Base-by-base conservation (phyloP, 2,329 filamentous ascomycete genomes). In the Acarospora socialis region DNA sequence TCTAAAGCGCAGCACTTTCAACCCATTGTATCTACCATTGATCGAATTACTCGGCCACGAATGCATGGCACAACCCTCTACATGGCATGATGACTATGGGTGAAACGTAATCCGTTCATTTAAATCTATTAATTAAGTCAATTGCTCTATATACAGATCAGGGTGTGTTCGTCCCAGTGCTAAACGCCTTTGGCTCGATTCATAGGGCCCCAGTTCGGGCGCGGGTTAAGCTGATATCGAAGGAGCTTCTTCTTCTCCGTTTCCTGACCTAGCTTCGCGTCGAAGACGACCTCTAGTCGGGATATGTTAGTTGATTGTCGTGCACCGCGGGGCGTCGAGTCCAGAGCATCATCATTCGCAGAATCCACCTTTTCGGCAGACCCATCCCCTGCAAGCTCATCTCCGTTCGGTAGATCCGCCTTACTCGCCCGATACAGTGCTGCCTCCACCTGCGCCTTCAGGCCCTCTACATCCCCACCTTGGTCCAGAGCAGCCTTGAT, bases 171-270 rank as follows among this genome's bases (percentile, higher is more conserved):
- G n/a, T n/a, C n/a, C n/a, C n/a, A n/a, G n/a, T n/a, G n/a, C n/a
- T n/a, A n/a, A n/a, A n/a, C 32, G 7, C 7, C 33, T 16, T 40
- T 42, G 13, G 61, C 61, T 21, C 57, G 54, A 36, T 51, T 60
- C 72, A 92, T 73, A 1, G 90, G 90, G 0, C 90, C 90, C 90
- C 90, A 98, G 53, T 95, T 90, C 48, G 83, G 77, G 37, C 78
- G 66, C 27, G 90, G 90, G 51, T 95, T 95, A 38, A 77, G 60
- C 60, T 93, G 90, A 55, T 94, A 98, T 40, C 87, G 67, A 33
- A 92, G 74, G 27, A 92, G 65, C 42, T 76, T 78, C 51, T 71
- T 77, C 29, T 61, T 66, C 32, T 70, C 68, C 40, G 63, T 68
- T 37, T 82, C 76, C 44, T 66, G 76, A 1, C 86, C 87, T 8